Base-by-base conservation (phyloP, 2,329 filamentous ascomycete genomes). In the Penicillium sp. region DNA sequence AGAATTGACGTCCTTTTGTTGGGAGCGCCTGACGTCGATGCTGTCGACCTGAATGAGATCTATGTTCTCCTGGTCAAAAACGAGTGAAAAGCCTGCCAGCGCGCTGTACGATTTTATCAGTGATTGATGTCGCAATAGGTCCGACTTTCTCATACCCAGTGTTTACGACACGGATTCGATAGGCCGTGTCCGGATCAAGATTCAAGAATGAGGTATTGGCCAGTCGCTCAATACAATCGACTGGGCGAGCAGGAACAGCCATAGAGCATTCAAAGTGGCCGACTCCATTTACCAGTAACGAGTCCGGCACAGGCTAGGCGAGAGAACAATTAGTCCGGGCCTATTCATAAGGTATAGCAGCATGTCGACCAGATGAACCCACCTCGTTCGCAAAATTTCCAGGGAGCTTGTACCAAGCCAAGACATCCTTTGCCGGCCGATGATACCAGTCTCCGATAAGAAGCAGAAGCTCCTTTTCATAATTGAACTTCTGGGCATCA, bases 391-490 rank as follows among this genome's bases (percentile, higher is more conserved):
- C 80, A 67, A 79, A 80, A 10, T 77, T 78, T 4, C 73, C 76
- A 19, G 77, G 70, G 37, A 76, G 75, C 66, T 78, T 75, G 61
- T 81, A 83, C 76, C 78, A 81, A 6, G 69, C 72, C 7, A 81
- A 68, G 37, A 82, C 76, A 19, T 82, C 74, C 6, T 65, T 62
- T 2, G 78, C 77, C 25, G 73, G 67, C 14, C 74, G 71, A 67
- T 83, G 81, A 65, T 83, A 83, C 81, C 81, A 83, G 64, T 83
- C 82, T 6, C 81, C 80, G 40, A 82, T 71, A 14, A 83, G 68
- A n/a, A 84, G 69, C 13, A 83, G 63, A 10, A 79, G 52, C 46
- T 83, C 81, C 42, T 77, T 73, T 3, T 78, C 70, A 57, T 77
- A 78, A 1, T 56, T 52, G 58, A 69, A 70, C 46, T 52, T 64